phyloP scores from a whole-genome alignment of 2,329 filamentous ascomycete genomes.

The Leptographium radiaticola region DNA sequence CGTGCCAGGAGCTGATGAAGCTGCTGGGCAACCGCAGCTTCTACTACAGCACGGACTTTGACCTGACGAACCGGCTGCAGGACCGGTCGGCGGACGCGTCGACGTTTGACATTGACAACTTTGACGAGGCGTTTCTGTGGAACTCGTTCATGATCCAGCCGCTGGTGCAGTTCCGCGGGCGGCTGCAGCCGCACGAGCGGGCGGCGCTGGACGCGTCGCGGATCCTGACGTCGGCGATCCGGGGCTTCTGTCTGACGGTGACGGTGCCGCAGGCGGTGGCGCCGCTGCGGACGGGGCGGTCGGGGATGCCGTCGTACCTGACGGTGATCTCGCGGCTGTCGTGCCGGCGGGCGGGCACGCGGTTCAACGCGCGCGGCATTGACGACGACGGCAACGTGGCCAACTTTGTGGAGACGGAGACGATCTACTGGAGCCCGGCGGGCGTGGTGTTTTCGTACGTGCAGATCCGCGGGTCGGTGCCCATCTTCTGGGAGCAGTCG shows the following conservation, averaged over 20 bases:
- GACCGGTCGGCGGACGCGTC: constrained; percentile 47
- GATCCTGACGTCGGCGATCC: constrained; percentile 84
- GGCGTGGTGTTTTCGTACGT: constrained; percentile 81
- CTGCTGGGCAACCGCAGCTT: constrained; percentile 87
- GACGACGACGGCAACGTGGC: constrained; percentile 96
- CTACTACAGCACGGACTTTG: constrained; percentile 98
- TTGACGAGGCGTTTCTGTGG: constrained; percentile 90
- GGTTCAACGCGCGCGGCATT: constrained; percentile 94
- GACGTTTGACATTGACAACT: constrained; percentile 80
- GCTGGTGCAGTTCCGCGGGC: constrained; percentile 75
- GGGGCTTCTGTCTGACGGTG: constrained; percentile 81
- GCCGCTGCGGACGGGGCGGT: constrained; percentile 50
- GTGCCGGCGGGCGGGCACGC: constrained; percentile 78
- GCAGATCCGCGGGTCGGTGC: constrained; percentile 84
- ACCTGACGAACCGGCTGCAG: constrained; percentile 85
- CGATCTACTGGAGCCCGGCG: constrained; percentile 72
- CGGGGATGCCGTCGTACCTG: constrained; percentile 68
- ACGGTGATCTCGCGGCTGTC: constrained; percentile 88
- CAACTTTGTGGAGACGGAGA: constrained; percentile 98
- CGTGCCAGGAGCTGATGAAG: constrained; percentile 82
- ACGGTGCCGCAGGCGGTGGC: constrained; percentile 67
- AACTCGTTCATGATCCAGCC: constrained; percentile 98
- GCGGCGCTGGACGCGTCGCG: constrained; percentile 71
- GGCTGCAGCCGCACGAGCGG: constrained; percentile 62
- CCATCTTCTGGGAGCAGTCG: constrained; percentile 93